A percentile compares a stretch with the other conserved stretches of the same genome.
Evolutionary conservation across 306 rosid genomes (phyloP).

Genomic region (Cicer yamashitae): DNA sequence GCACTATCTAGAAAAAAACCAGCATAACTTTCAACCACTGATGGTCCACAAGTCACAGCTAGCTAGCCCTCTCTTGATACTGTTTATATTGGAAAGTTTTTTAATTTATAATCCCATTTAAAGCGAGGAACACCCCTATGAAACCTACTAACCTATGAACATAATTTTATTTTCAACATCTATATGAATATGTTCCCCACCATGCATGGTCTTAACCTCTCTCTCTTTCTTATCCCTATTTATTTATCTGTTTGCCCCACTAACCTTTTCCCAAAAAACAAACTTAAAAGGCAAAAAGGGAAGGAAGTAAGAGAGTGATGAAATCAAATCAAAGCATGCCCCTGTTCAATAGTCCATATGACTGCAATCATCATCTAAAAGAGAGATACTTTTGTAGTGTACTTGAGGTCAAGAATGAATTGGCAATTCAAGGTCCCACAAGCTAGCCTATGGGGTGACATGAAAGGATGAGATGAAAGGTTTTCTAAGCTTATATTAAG

Average conservation of each 20-base stretch:
- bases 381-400: conserved; percentile 61
- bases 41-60: conserved; percentile 63
- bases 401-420: conserved; percentile 78
- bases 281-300: conserved; percentile 55
- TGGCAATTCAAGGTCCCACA: conserved; percentile 66
- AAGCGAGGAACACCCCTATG: conserved; percentile 59
- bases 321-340: conserved; percentile 54
- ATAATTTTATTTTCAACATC: conserved; percentile 67
- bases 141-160: conserved; percentile 62
- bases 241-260: conserved; percentile 47
- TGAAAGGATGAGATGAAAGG: conserved; percentile 87
- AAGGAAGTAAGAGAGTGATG: conserved; percentile 48
- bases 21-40: conserved; percentile 49
- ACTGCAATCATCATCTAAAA: conserved; percentile 83
- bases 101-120: conserved; percentile 52
- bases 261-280: conserved; percentile 41
- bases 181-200: conserved; percentile 97
- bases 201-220: conserved; percentile 67
- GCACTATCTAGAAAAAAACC: conserved; percentile 66
- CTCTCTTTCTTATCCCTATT: conserved; percentile 46
- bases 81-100: conserved; percentile 62
- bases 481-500: conserved; percentile 56
- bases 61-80: conserved; percentile 47
- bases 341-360: conserved; percentile 59
- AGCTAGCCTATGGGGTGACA: conserved; percentile 60